Evolutionary conservation across 2,329 filamentous ascomycete species (phyloP).

Genomic region (Fusarium subglutinans): DNA sequence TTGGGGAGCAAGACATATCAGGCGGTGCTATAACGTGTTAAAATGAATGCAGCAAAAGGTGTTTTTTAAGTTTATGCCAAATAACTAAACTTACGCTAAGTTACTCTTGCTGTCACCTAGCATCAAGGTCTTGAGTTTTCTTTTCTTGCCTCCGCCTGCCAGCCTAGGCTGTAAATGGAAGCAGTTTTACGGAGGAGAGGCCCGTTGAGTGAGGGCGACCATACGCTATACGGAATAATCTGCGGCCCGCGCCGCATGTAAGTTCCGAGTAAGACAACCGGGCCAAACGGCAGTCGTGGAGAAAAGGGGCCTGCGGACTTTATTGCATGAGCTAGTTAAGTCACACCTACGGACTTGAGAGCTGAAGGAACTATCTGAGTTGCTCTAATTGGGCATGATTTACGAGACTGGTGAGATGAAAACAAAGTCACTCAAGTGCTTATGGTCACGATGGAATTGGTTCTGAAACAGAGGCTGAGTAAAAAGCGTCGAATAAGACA

Average conservation of each 20-base stretch:
- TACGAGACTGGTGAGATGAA: no score
- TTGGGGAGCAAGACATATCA: fast-evolving
- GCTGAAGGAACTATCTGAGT: fast-evolving
- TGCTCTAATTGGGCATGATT: neutral
- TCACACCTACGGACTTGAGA: neutral
- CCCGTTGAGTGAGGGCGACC: neutral
- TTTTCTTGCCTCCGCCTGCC: no score
- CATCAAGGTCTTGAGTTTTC: no score
- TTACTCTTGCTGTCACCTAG: no score
- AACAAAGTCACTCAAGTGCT: neutral
- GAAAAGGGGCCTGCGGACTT: neutral
- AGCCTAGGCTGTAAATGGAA: neutral
- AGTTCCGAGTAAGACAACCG: neutral
- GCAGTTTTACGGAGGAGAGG: neutral
- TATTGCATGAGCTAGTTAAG: neutral
- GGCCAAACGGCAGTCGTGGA: neutral
- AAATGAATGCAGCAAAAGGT: no score
- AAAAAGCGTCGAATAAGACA: fast-evolving
- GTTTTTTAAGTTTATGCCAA: no score
- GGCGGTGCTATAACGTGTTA: no score
- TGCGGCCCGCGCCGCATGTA: neutral
- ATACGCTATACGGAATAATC: neutral
- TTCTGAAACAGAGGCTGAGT: neutral
- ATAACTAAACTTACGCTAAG: no score
- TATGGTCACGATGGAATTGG: neutral